Conservation (phyloP, 768 basidiomycete species). For the Termitomyces sp. region DNA sequence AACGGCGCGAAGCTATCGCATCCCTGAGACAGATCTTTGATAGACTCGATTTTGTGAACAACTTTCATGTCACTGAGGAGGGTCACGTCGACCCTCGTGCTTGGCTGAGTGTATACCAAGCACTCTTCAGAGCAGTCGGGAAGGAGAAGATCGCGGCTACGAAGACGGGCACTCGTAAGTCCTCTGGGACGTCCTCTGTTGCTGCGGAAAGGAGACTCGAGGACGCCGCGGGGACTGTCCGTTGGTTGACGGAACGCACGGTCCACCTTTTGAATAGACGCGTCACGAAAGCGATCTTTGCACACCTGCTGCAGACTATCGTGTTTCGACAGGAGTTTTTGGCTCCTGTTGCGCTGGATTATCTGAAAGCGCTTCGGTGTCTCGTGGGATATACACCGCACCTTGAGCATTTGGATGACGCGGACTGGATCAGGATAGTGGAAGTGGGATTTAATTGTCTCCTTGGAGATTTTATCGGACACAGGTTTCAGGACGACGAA, state of each 20-base stretch:
- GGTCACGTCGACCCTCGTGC: slow-evolving; percentile 26
- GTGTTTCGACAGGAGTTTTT: slow-evolving; percentile 49
- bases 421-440: slow-evolving; percentile 62
- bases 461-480: slow-evolving; percentile 49
- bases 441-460: slow-evolving; percentile 75
- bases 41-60: slow-evolving; percentile 37
- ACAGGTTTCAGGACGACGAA: slow-evolving; percentile 24
- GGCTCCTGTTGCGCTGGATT: slow-evolving; percentile 66
- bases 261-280: slow-evolving; percentile 50
- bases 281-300: slow-evolving; percentile 50
- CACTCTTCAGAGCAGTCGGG: slow-evolving; percentile 60
- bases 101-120: slow-evolving; percentile 71
- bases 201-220: slow-evolving; percentile 55
- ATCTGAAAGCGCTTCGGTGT: slow-evolving; percentile 68
- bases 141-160: slow-evolving; percentile 52
- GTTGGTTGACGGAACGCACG: slow-evolving; percentile 67
- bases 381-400: slow-evolving; percentile 68
- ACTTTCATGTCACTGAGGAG: slow-evolving; percentile 32
- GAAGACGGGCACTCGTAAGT: slow-evolving; percentile 34
- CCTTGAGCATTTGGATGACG: slow-evolving; percentile 64
- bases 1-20: slow-evolving; percentile 59
- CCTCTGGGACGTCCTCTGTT: slow-evolving; percentile 27
- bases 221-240: slow-evolving; percentile 60
- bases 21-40: slow-evolving; percentile 47
- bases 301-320: slow-evolving; percentile 60